phyloP scores from a whole-genome alignment of 257 asterid genomes.

The Salvia rosmarinus region DNA sequence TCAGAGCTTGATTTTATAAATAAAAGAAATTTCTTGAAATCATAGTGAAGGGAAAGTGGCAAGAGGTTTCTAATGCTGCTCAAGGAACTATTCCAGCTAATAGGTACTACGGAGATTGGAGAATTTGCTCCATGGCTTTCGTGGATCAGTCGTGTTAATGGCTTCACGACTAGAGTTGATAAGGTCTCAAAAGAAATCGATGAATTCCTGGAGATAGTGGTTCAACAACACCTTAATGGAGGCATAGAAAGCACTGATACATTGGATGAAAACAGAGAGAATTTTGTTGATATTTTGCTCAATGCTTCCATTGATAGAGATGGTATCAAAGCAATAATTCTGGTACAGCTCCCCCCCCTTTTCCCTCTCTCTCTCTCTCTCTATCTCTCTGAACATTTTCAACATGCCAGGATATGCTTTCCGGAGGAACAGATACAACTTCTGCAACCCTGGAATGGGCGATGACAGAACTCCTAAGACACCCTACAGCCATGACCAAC shows the following conservation, averaged over 20 bases:
- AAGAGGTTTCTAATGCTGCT: constrained; percentile 33
- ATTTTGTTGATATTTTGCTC: constrained; percentile 52
- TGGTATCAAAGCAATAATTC: constrained; percentile 46
- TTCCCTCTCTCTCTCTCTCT: not conserved
- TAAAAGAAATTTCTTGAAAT: too few relatives aligned
- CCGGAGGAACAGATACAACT: not conserved
- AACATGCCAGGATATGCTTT: not conserved
- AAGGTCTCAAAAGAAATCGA: constrained; percentile 43
- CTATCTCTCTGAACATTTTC: not conserved
- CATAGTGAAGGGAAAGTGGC: constrained; percentile 44
- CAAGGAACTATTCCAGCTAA: constrained; percentile 32
- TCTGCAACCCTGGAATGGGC: constrained; percentile 15
- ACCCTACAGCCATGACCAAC: constrained; percentile 20
- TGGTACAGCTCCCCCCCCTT: too few relatives aligned
- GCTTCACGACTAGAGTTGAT: constrained; percentile 39
- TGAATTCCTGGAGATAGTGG: constrained; percentile 40
- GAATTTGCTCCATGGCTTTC: constrained; percentile 53
- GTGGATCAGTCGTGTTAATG: constrained; percentile 53
- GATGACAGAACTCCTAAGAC: not conserved
- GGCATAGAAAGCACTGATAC: not conserved
- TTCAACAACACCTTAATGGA: constrained; percentile 39
- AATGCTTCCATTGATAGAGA: constrained; percentile 38
- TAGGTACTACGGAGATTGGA: constrained; percentile 46
- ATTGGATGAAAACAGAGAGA: constrained; percentile 10
- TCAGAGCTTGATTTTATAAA: too few relatives aligned